Base-by-base conservation (phyloP, 371 early-diverging fungal genomes). In the Haplosporangium sp. region DNA sequence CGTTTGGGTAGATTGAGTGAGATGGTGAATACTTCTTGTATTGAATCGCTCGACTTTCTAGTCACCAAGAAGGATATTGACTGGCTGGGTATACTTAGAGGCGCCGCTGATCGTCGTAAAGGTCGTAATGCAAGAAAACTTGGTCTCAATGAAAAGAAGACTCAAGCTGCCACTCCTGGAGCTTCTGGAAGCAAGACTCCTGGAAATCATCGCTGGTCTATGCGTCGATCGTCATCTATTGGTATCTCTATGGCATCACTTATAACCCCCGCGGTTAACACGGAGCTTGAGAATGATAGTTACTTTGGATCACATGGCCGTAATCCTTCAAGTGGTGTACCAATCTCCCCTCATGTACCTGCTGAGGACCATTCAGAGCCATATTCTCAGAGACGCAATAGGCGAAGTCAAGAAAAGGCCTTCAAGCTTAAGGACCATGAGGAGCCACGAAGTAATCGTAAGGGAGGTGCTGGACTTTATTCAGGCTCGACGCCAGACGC, bases 31-130 rank as follows among this genome's bases (percentile, higher is more conserved):
- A 95, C 94, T 0, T 88, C 92, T 35, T 92, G 92, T 71, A 91
- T 96, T 66, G 94, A 93, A 67, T 91, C 91, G 2, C 86, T 96
- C n/a, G 96, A 95, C 76, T 96, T 96, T 82, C 81, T 96, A 77
- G 88, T 93, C 35, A 88, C 86, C 74, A 91, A 90, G 83, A 85
- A 88, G 20, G 91, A 91, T 42, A 85, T 88, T n/a, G 90, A 94
- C 45, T 94, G 94, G 95, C 83, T 90, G 53, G 83, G 82, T 6
- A 88, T 94, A n/a, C 82, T 96, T 45, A 82, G 87, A 34, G 88
- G 83, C 4, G 85, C 87, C 45, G 84, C 84, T 27, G 78, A 84
- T 19, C 81, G 83, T 34, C 78, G 86, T 48, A 74, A 44, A 65
- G 74, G 56, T 56, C 85, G 42, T 71, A 82, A 47, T 82, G 68